Conservation (phyloP, 2,329 filamentous ascomycete species). For the Pyrenochaeta sp. region DNA sequence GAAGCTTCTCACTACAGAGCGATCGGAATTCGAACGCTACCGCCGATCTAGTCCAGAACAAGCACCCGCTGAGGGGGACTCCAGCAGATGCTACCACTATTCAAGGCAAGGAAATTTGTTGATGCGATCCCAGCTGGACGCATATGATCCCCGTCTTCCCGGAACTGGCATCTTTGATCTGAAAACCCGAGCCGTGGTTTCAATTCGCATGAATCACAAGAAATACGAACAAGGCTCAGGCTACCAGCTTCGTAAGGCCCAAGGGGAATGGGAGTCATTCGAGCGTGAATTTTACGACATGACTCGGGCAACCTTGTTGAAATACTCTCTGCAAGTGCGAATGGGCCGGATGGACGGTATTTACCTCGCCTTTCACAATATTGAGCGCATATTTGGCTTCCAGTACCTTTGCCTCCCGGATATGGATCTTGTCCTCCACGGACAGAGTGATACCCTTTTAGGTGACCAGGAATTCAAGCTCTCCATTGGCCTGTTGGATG, state of each 20-base stretch:
- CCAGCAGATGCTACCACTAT: slow-evolving; percentile 74
- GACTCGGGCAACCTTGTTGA: slow-evolving; percentile 92
- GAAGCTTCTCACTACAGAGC: slow-evolving; percentile 86
- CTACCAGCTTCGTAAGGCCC: slow-evolving; percentile 81
- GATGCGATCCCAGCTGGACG: slow-evolving; percentile 94
- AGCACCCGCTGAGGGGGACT: slow-evolving; percentile 72
- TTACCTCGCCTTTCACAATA: slow-evolving; percentile 96
- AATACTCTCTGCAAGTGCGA: slow-evolving; percentile 94
- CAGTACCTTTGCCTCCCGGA: slow-evolving; percentile 89
- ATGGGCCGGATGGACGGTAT: slow-evolving; percentile 99
- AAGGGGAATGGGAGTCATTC: slow-evolving; percentile 86
- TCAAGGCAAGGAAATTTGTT: slow-evolving; percentile 86
- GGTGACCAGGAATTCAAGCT: slow-evolving; percentile 87
- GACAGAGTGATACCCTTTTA: slow-evolving; percentile 68
- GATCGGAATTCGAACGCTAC: slow-evolving; percentile 85
- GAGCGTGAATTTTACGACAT: slow-evolving; percentile 97
- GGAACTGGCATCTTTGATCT: slow-evolving; percentile 95
- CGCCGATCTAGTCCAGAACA: slow-evolving; percentile 64
- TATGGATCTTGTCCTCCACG: slow-evolving; percentile 91
- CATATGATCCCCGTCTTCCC: slow-evolving; percentile 82
- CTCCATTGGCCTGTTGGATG: slow-evolving; percentile 80
- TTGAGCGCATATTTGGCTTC: slow-evolving; percentile 94
- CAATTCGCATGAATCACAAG: slow-evolving; percentile 84
- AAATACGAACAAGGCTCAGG: slow-evolving; percentile 78
- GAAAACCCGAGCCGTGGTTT: slow-evolving; percentile 91